A percentile compares a stretch with the other conserved stretches of the same genome.
Evolutionary conservation across 768 basidiomycete genomes (phyloP).

Genomic region (Tubosaeta sp.): DNA sequence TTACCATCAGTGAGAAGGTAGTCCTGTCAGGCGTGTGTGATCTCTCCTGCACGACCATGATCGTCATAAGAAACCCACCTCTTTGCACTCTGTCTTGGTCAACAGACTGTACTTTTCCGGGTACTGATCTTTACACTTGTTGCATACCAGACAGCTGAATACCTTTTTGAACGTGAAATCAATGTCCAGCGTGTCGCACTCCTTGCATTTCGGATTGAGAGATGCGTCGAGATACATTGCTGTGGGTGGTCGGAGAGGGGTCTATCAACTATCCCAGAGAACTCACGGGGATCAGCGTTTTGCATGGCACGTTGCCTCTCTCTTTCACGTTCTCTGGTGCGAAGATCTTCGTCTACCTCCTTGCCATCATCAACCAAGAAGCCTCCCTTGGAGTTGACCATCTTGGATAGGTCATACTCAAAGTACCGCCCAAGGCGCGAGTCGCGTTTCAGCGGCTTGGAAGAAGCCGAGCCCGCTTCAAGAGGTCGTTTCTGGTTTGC

Average conservation of each 20-base stretch:
- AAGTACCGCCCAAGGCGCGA: conserved; percentile 87
- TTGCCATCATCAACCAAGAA: conserved; percentile 90
- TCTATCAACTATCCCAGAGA: neutral
- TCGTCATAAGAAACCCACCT: conserved; percentile 44
- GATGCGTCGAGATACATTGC: conserved; percentile 74
- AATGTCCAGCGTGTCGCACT: conserved; percentile 86
- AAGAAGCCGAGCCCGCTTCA: conserved; percentile 51
- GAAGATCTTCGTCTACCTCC: conserved; percentile 70
- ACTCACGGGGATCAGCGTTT: conserved; percentile 66
- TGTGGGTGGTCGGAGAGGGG: conserved; percentile 26
- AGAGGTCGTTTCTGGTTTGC: conserved; percentile 75
- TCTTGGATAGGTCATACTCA: conserved; percentile 95
- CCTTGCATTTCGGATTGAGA: conserved; percentile 77
- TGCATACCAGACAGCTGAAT: conserved; percentile 84
- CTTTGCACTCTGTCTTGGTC: conserved; percentile 98
- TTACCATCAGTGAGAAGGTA: conserved; percentile 90
- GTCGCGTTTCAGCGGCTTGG: conserved; percentile 60
- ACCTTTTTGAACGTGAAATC: conserved; percentile 78
- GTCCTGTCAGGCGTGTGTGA: conserved; percentile 47
- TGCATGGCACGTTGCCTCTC: conserved; percentile 75
- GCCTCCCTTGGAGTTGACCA: conserved; percentile 95
- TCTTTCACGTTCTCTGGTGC: conserved; percentile 74
- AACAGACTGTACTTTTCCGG: conserved; percentile 93
- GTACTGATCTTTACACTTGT: conserved; percentile 81
- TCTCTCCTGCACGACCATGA: conserved; percentile 1